Base-by-base conservation (phyloP, 441 rosid genomes). In the Cnidoscolus chayamansa region DNA sequence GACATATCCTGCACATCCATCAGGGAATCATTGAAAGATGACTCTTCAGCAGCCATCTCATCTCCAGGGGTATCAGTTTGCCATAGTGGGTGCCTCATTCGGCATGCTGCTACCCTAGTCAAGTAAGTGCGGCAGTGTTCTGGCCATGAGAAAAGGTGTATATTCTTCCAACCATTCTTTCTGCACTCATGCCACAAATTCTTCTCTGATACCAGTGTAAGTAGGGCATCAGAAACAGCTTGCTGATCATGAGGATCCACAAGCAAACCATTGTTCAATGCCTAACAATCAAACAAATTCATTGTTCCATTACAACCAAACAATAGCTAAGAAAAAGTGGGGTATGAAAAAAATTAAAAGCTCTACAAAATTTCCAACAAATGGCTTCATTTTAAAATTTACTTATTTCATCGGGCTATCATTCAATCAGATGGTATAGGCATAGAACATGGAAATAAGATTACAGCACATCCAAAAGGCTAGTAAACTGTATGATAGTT, bases 61-160 rank as follows among this genome's bases (percentile, higher is more conserved):
- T 90, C 88, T 48, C 77, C 89, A 0, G 95, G 96, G 0, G 97
- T 92, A 77, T 90, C 93, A 0, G 94, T 88, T 76, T 92, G 93
- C 99, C 99, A 94, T 43, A 88, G 97, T 0, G 99, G 97, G 73
- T 92, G 89, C 84, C 99, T 88, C 92, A 89, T 92, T 50, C 98
- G 88, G 47, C 96, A 90, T 0, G 99, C 91, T 4, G 98, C 98
- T 66, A 94, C 87, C 69, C 97, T 89, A 12, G 99, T 92, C 82
- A 94, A 84, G 91, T 94, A 94, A 51, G 94, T 90, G n/a, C 98
- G 89, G 68, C 99, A 94, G 75, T 94, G 99, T 74, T 94, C 99
- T 1, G 99, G 99, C 99, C 99, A 94, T 9, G 98, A 94, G 79
- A 84, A 94, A 47, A 94, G 85, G 80, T 91, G 97, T 79, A 94